Evolutionary conservation across 768 basidiomycete species (phyloP).

Genomic region (Mycena galopus): DNA sequence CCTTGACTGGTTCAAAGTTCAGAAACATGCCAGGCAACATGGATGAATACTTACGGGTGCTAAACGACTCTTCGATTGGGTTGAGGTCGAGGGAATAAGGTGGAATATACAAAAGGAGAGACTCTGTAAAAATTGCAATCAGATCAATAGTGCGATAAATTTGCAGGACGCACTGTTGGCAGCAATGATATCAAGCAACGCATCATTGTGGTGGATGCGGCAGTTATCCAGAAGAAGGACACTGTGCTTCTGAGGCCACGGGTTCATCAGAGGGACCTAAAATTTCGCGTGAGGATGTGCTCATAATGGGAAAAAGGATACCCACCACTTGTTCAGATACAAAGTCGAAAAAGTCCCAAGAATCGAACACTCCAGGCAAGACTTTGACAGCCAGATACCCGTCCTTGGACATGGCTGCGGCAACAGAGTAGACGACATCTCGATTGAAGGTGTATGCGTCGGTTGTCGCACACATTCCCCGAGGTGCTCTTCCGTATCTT

Average conservation of each 20-base stretch:
- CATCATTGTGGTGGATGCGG: constrained; percentile 42
- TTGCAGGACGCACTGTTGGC: neutral
- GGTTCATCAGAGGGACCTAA: constrained; percentile 35
- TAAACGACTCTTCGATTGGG: constrained; percentile 9
- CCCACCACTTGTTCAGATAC: neutral
- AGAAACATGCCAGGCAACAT: neutral
- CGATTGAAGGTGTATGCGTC: constrained; percentile 1
- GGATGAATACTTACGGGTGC: neutral
- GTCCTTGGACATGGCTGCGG: constrained; percentile 11
- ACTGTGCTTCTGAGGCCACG: constrained; percentile 33
- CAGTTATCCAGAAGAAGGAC: constrained; percentile 47
- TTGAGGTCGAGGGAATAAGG: constrained; percentile 16
- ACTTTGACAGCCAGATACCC: constrained; percentile 13
- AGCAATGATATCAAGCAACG: constrained; percentile 17
- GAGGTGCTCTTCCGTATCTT: constrained; percentile 37
- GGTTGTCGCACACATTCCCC: constrained; percentile 30
- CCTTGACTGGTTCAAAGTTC: neutral
- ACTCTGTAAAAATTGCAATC: neutral
- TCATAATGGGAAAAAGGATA: neutral
- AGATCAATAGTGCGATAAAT: neutral
- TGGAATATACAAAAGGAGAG: neutral
- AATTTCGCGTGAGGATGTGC: neutral
- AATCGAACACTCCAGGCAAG: constrained; percentile 7
- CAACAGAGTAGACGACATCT: neutral
- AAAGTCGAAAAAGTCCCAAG: neutral